Base-by-base conservation (phyloP, 306 rosid species). In the Quercus variabilis region DNA sequence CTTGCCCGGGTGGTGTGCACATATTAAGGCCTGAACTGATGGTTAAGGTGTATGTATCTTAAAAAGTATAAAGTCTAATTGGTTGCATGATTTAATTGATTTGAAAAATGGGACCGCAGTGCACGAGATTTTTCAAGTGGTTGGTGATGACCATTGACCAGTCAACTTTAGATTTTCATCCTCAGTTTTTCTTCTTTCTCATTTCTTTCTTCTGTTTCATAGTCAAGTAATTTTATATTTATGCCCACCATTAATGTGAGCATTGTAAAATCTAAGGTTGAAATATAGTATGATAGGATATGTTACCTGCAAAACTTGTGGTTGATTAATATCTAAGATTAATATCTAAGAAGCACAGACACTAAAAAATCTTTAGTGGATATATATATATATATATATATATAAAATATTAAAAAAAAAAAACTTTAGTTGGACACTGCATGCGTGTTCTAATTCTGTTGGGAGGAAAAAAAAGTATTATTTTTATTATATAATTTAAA, bases 1-100 rank as follows among this genome's bases (percentile, higher is more conserved):
- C 77, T 12, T 77, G 75, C 35, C 21, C 46, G 59, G 84, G 67
- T 30, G 76, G 43, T 76, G 62, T 69, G 82, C 10, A 46, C 28
- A 10, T 38, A 28, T 15, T 43, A 41, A 51, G 55, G 28, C 28
- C 38, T 60, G 55, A 51, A 68, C 33, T 69, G 35, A 18, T 69
- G 76, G 54, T 69, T 74, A 51, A 4, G 69, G 63, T 43, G 6
- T 18, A 15, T 71, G 35, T 77, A 38, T 54, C 64, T 49, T 17
- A 35, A n/a, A 56, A 51, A n/a, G 19, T 67, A n/a, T 20, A 35
- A 75, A 15, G 73, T 15, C 21, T 19, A 59, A 19, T 35, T 69
- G 30, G 18, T 18, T 69, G 14, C 54, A 8, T n/a, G 4, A 41
- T 43, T 20, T 41, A 63, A 52, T 15, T 51, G 58, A 46, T 71